Percentiles rank a stretch among this genome's conserved stretches.
Evolutionary conservation across 1,139 yeast species (phyloP).

Genomic region (Sugiyamaella sp.): DNA sequence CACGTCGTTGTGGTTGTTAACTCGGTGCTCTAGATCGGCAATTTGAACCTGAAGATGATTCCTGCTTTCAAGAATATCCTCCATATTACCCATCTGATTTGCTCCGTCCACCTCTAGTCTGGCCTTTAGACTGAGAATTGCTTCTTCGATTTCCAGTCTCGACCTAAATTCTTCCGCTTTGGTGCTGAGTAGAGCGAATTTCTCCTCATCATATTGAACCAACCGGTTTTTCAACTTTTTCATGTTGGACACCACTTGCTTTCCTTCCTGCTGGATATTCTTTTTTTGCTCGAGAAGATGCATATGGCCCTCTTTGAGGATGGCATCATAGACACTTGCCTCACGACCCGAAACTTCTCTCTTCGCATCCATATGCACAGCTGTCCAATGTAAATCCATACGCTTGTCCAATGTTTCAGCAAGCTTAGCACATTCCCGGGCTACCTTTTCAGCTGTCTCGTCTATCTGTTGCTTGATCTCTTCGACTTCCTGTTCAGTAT

Average conservation of each 20-base stretch:
- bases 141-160: constrained; percentile 17
- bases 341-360: constrained; percentile 1
- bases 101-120: constrained; percentile 21
- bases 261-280: constrained; percentile 23
- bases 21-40: constrained; percentile 22
- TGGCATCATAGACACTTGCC: constrained; percentile 5
- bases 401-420: constrained; percentile 26
- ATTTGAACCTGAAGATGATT: constrained; percentile 17
- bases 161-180: constrained; percentile 13
- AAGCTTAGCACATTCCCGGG: constrained; percentile 26
- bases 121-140: constrained; percentile 25
- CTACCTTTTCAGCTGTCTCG: constrained; percentile 26
- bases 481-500: constrained; percentile 11
- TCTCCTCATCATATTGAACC: not conserved
- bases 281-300: constrained; percentile 18
- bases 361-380: not conserved
- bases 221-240: constrained; percentile 9
- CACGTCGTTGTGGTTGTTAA: constrained; percentile 6
- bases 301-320: constrained; percentile 10
- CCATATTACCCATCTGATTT: constrained; percentile 16
- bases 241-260: constrained; percentile 13
- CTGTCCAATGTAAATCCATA: constrained; percentile 9
- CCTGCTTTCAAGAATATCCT: constrained; percentile 13
- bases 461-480: constrained; percentile 12
- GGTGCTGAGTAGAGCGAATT: constrained; percentile 2